These are phyloP conservation scores for Prosopis cineraria DNA, from an alignment of 306 rosid species.

Conservation along the genomic window DNA sequence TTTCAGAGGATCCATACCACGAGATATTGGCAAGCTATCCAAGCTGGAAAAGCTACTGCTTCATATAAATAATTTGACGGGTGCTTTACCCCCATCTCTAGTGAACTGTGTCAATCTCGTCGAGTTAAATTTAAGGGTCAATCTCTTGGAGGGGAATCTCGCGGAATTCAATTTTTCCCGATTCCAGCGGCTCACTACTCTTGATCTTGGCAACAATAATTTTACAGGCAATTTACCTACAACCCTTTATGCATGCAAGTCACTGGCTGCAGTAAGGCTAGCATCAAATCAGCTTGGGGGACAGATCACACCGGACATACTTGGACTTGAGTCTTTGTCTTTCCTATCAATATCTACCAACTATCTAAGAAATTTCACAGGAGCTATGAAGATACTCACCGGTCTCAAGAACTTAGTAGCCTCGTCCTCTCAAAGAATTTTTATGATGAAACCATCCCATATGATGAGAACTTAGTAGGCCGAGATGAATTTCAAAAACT, in stretches of 20 bases:
- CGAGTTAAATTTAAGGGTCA: slow-evolving; percentile 76
- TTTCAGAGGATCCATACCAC: slow-evolving; percentile 58
- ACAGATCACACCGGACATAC: slow-evolving; percentile 62
- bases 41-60: slow-evolving; percentile 62
- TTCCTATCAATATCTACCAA: slow-evolving; percentile 79
- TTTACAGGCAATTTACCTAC: slow-evolving; percentile 72
- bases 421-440: slow-evolving; percentile 64
- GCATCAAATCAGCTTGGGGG: slow-evolving; percentile 70
- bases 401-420: slow-evolving; percentile 69
- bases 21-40: slow-evolving; percentile 63
- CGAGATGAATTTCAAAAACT: slow-evolving; percentile 63
- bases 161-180: slow-evolving; percentile 68
- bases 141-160: slow-evolving; percentile 63
- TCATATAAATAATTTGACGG: slow-evolving; percentile 72
- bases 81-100: slow-evolving; percentile 64
- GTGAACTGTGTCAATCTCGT: slow-evolving; percentile 67
- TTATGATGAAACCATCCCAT: slow-evolving; percentile 55
- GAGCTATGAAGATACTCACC: slow-evolving; percentile 63
- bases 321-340: slow-evolving; percentile 58
- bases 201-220: slow-evolving; percentile 81
- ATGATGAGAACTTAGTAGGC: slow-evolving; percentile 50
- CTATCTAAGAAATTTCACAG: slow-evolving; percentile 55
- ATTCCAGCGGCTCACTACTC: slow-evolving; percentile 52
- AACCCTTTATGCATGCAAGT: slow-evolving; percentile 76
- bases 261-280: slow-evolving; percentile 74